Evolutionary conservation across 2,329 filamentous ascomycete genomes (phyloP).

Genomic region (Penicillium sp.): DNA sequence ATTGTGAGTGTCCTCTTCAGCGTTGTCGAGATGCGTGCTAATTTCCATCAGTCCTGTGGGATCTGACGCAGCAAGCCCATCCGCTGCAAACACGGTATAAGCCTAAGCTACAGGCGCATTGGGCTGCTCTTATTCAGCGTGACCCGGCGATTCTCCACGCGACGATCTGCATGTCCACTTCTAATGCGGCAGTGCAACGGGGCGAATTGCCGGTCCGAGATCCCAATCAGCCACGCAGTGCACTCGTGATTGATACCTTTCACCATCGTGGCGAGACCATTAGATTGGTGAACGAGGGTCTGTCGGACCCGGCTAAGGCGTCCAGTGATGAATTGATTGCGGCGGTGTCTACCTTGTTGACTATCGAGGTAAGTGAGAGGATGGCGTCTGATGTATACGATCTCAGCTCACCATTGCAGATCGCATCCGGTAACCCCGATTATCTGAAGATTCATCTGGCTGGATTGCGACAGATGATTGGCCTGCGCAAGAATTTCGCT

Average conservation of each 20-base stretch:
- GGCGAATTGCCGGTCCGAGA: conserved; percentile 37
- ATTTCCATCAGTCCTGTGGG: conserved; percentile 30
- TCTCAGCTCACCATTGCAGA: conserved; percentile 21
- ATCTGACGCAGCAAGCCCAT: conserved; percentile 36
- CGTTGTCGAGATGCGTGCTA: background rate
- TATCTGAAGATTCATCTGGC: conserved; percentile 41
- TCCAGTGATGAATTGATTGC: conserved; percentile 41
- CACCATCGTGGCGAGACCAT: conserved; percentile 42
- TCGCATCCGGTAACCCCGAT: conserved; percentile 39
- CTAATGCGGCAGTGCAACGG: conserved; percentile 33
- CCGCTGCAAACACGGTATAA: conserved; percentile 36
- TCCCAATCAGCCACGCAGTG: conserved; percentile 30
- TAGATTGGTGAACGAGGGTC: conserved; percentile 37
- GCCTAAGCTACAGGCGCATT: conserved; percentile 35
- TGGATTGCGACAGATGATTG: conserved; percentile 41
- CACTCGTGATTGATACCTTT: conserved; percentile 37
- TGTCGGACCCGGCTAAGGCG: conserved; percentile 39
- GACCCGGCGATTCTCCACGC: conserved; percentile 39
- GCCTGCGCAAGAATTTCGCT: conserved; percentile 36
- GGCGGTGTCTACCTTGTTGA: conserved; percentile 39
- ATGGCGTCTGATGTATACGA: background rate
- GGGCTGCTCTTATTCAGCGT: conserved; percentile 34
- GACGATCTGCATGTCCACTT: conserved; percentile 38
- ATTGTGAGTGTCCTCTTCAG: conserved; percentile 27
- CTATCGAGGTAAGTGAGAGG: conserved; percentile 35